Evolutionary conservation across 192 early-diverging fungal species (phyloP).

Genomic region (Coemansia umbellata): DNA sequence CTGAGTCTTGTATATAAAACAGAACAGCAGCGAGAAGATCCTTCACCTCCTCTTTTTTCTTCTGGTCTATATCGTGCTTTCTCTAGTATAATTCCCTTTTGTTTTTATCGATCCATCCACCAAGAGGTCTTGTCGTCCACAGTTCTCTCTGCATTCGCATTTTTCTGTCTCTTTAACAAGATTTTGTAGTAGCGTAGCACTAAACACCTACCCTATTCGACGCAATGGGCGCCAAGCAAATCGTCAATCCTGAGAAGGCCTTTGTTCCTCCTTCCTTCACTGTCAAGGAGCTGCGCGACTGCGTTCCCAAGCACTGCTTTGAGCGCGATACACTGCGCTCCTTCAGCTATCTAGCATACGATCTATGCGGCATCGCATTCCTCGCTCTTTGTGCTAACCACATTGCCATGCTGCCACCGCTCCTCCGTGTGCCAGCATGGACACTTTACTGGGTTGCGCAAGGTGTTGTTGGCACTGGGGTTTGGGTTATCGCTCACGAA

Average conservation of each 20-base stretch:
- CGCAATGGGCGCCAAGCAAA: constrained; percentile 33
- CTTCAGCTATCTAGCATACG: constrained; percentile 74
- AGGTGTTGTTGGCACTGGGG: constrained; percentile 80
- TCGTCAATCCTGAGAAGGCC: constrained; percentile 41
- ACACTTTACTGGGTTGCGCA: constrained; percentile 75
- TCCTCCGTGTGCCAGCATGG: constrained; percentile 65
- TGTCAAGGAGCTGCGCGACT: constrained; percentile 87
- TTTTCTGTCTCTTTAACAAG: not conserved
- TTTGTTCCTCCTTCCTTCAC: constrained; percentile 67
- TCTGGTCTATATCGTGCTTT: too few relatives aligned
- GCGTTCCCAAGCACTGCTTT: constrained; percentile 91
- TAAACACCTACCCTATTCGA: not conserved
- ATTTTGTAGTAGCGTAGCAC: too few relatives aligned
- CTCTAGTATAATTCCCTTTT: too few relatives aligned
- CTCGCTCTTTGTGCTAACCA: constrained; percentile 66
- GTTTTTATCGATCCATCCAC: too few relatives aligned
- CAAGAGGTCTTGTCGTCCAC: not conserved
- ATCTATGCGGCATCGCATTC: constrained; percentile 63
- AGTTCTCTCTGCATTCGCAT: not conserved
- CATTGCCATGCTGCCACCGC: constrained; percentile 56
- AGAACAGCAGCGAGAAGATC: too few relatives aligned
- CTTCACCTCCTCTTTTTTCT: too few relatives aligned
- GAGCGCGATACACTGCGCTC: constrained; percentile 76
- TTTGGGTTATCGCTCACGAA: constrained; percentile 90
- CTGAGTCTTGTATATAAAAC: too few relatives aligned